Conservation (phyloP, 192 early-diverging fungal genomes). For the Coemansia aciculifera region DNA sequence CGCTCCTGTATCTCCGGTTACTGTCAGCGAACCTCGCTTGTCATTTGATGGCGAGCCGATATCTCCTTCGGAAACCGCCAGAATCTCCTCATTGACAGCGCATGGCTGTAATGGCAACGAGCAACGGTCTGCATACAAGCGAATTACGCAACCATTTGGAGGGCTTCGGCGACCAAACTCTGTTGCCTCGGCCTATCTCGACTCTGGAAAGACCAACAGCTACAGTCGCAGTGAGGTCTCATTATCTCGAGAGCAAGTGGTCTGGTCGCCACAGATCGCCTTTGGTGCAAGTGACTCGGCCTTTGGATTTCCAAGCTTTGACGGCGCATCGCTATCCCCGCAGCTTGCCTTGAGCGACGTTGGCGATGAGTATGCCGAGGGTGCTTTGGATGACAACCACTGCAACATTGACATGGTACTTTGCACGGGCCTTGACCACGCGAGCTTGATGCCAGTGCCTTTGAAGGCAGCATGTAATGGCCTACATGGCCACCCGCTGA, state of each 20-base stretch:
- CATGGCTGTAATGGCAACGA: conserved; percentile 5
- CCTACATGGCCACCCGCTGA: not conserved
- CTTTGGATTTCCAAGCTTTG: conserved; percentile 19
- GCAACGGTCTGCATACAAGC: conserved; percentile 10
- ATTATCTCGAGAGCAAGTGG: conserved; percentile 39
- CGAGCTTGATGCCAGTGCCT: not conserved
- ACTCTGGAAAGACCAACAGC: conserved; percentile 15
- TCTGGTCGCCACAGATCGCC: conserved; percentile 52
- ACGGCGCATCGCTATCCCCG: conserved; percentile 1
- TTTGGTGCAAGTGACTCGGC: conserved; percentile 23
- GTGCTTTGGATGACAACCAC: not conserved
- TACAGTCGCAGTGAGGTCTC: conserved; percentile 42
- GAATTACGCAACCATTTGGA: conserved; percentile 17
- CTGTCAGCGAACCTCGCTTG: conserved; percentile 27
- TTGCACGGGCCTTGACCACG: not conserved
- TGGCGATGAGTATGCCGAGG: conserved; percentile 23
- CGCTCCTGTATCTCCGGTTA: conserved; percentile 26
- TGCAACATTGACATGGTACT: conserved; percentile 5
- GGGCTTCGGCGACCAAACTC: conserved; percentile 24
- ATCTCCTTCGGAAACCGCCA: conserved; percentile 18
- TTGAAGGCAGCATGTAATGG: not conserved
- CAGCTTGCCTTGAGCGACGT: conserved; percentile 17
- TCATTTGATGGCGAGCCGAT: conserved; percentile 49
- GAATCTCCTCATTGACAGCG: conserved; percentile 29
- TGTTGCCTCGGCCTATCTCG: conserved; percentile 15